Conservation (phyloP, 2,329 filamentous ascomycete genomes). For the Huntiella bhutanensis region DNA sequence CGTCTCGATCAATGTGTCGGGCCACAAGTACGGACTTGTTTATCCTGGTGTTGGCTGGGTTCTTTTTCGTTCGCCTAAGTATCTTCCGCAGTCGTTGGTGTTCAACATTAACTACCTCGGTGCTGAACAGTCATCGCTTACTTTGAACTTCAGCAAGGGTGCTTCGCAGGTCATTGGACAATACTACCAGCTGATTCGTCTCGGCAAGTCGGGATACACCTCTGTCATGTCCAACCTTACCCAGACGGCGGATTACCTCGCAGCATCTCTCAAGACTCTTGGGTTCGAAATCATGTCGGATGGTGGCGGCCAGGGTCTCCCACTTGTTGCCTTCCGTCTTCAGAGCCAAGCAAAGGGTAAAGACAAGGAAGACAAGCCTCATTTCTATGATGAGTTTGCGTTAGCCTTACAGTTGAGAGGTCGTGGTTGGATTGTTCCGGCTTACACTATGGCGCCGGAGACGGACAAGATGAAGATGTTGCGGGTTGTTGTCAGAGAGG, state of each 20-base stretch:
- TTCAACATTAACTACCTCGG: constrained; percentile 99
- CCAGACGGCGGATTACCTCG: constrained; percentile 72
- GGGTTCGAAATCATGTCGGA: constrained; percentile 84
- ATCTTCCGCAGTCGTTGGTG: constrained; percentile 73
- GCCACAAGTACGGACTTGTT: constrained; percentile 62
- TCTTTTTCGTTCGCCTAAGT: constrained; percentile 69
- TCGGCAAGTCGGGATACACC: constrained; percentile 81
- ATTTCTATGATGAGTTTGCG: constrained; percentile 54
- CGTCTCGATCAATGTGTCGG: constrained; percentile 83
- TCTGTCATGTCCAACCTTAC: constrained; percentile 91
- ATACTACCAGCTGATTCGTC: constrained; percentile 91
- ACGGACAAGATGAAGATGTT: constrained; percentile 74
- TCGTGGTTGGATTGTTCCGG: constrained; percentile 82
- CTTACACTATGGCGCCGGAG: constrained; percentile 91
- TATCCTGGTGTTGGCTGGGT: constrained; percentile 94
- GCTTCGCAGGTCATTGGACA: constrained; percentile 89
- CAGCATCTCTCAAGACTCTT: constrained; percentile 49
- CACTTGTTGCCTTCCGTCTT: constrained; percentile 77
- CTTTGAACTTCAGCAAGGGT: constrained; percentile 92
- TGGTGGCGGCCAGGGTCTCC: constrained; percentile 56
- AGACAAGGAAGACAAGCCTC: constrained; percentile 26
- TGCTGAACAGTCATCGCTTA: constrained; percentile 87
- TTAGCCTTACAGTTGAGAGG: constrained; percentile 71
- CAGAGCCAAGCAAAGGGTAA: constrained; percentile 28
- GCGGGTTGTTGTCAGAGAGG: constrained; percentile 79